phyloP scores from a whole-genome alignment of 148 eudicot species.

The Vaccinium darrowii region DNA sequence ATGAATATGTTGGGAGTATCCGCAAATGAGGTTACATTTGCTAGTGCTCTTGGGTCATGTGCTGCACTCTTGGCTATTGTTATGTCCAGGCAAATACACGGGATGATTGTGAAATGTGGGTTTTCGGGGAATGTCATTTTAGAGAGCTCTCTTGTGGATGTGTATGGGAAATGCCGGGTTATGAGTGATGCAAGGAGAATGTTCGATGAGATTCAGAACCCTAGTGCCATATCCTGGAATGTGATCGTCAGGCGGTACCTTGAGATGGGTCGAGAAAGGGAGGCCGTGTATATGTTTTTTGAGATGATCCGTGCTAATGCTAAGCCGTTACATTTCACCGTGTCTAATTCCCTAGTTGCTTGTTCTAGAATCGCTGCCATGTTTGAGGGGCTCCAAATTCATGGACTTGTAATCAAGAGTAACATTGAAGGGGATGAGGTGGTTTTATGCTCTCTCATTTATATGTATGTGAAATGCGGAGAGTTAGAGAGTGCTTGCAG shows the following conservation, averaged over 20 bases:
- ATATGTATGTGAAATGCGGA: slow-evolving; percentile 59
- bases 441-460: slow-evolving; percentile 53
- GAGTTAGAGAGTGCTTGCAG: slow-evolving; percentile 48
- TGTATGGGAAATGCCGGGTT: slow-evolving; percentile 65
- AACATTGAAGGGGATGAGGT: slow-evolving; percentile 48
- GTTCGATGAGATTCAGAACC: slow-evolving; percentile 61
- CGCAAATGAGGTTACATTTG: slow-evolving; percentile 60
- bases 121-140: slow-evolving; percentile 61
- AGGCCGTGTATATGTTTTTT: slow-evolving; percentile 55
- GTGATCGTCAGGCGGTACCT: slow-evolving; percentile 79
- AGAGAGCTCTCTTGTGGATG: slow-evolving; percentile 70
- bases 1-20: slow-evolving; percentile 47
- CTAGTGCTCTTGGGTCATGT: slow-evolving; percentile 62
- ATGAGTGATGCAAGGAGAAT: slow-evolving; percentile 68
- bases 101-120: slow-evolving; percentile 51
- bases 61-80: slow-evolving; percentile 43
- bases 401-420: slow-evolving; percentile 50
- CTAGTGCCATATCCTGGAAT: slow-evolving; percentile 79
- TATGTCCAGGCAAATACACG: slow-evolving; percentile 57
- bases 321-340: slow-evolving; percentile 47
- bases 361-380: slow-evolving; percentile 52
- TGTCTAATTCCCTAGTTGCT: slow-evolving; percentile 67
- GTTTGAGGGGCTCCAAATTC: slow-evolving; percentile 62
- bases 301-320: slow-evolving; percentile 38
- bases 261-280: slow-evolving; percentile 43